Percentiles rank a stretch among this genome's conserved stretches.
Conservation (phyloP, 352 stramenopile species). For the Phytophthora pistaciae region DNA sequence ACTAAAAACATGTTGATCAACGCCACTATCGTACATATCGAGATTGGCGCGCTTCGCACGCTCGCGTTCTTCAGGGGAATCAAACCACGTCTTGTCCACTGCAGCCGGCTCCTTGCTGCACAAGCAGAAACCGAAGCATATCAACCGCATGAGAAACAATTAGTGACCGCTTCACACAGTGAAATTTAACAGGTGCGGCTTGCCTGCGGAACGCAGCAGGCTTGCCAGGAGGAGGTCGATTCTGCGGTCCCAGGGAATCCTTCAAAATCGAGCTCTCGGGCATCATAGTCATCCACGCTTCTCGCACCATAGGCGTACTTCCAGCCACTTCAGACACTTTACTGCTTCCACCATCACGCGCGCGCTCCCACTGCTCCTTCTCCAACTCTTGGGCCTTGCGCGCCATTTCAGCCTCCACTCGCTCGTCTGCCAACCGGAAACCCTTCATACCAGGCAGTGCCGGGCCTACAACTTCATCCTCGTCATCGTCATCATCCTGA, state of each 20-base stretch:
- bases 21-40: conserved; percentile 64
- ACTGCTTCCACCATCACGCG: conserved; percentile 20
- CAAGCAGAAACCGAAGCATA: conserved; percentile 17
- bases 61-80: conserved; percentile 82
- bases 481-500: conserved; percentile 39
- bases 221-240: conserved; percentile 57
- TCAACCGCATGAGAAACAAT: conserved; percentile 3
- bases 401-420: conserved; percentile 79
- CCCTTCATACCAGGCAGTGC: conserved; percentile 82
- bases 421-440: conserved; percentile 74
- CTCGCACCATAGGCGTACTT: conserved; percentile 40
- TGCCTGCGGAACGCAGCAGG: conserved; percentile 68
- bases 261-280: conserved; percentile 78
- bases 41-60: conserved; percentile 81
- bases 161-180: background rate
- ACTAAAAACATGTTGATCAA: background rate
- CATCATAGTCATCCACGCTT: conserved; percentile 91
- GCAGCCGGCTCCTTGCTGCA: conserved; percentile 75
- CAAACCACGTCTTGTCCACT: conserved; percentile 87
- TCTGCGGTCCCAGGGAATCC: conserved; percentile 71
- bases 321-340: conserved; percentile 18
- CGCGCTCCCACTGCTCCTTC: conserved; percentile 72
- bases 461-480: conserved; percentile 71
- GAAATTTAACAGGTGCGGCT: background rate
- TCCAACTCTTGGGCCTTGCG: conserved; percentile 62